phyloP scores from a whole-genome alignment of 768 basidiomycete species.

The Leccinellum luteum region DNA sequence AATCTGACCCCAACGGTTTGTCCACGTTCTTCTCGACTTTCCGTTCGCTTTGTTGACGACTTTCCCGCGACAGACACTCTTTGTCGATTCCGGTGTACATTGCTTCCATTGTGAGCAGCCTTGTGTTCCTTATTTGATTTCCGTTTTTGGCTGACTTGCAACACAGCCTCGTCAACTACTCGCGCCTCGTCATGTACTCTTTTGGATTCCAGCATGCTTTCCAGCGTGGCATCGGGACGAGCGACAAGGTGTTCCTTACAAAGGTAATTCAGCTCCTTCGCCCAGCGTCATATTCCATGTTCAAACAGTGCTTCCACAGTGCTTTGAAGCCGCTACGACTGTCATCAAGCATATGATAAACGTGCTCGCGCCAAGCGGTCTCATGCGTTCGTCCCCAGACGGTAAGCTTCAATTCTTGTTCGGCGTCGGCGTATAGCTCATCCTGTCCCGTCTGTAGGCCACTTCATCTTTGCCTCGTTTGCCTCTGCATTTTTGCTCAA shows the following conservation, averaged over 20 bases:
- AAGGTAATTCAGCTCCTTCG: conserved; percentile 41
- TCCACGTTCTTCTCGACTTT: not conserved
- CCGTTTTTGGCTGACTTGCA: conserved; percentile 7
- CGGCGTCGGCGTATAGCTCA: not conserved
- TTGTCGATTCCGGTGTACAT: conserved; percentile 56
- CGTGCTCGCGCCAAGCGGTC: conserved; percentile 63
- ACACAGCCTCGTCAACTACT: conserved; percentile 67
- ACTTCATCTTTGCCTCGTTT: conserved; percentile 78
- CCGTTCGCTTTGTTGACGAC: not conserved
- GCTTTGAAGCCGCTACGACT: conserved; percentile 64
- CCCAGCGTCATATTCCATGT: not conserved
- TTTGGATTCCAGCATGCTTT: conserved; percentile 85
- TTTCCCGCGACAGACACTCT: conserved; percentile 45
- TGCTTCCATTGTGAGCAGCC: conserved; percentile 70
- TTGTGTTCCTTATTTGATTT: not conserved
- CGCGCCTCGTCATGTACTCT: conserved; percentile 81
- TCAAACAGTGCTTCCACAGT: conserved; percentile 32
- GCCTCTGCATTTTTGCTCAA: conserved; percentile 83
- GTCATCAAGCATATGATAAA: conserved; percentile 68
- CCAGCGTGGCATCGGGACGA: conserved; percentile 60
- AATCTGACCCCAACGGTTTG: conserved; percentile 58
- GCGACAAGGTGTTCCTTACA: conserved; percentile 64
- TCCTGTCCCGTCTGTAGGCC: conserved; percentile 39
- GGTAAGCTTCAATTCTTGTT: conserved; percentile 40
- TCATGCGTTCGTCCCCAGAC: conserved; percentile 78